phyloP scores from a whole-genome alignment of 768 basidiomycete genomes.

The Galerina marginata region DNA sequence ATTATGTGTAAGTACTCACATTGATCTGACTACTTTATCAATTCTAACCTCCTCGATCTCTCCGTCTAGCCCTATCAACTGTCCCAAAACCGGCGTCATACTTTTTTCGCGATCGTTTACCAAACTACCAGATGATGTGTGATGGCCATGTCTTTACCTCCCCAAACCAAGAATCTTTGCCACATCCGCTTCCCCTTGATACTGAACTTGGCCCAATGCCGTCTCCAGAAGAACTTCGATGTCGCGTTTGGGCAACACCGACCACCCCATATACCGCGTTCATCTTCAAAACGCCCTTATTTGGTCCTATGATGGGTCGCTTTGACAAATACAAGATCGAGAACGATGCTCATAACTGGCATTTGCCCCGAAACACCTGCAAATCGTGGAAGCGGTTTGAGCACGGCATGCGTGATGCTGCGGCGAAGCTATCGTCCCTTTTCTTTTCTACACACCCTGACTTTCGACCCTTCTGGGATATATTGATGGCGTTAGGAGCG shows the following conservation, averaged over 20 bases:
- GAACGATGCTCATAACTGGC: slow-evolving; percentile 5
- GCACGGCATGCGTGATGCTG: background rate
- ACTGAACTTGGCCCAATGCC: background rate
- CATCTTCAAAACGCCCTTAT: background rate
- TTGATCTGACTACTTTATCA: too few relatives aligned
- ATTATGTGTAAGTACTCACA: too few relatives aligned
- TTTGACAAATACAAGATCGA: background rate
- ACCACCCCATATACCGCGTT: background rate
- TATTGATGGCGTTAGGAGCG: too few relatives aligned
- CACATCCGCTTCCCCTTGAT: background rate
- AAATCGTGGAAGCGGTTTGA: slow-evolving; percentile 17
- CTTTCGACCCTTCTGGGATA: background rate
- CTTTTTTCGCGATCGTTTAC: too few relatives aligned
- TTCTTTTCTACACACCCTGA: background rate
- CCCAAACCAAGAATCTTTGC: background rate
- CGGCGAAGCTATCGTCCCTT: background rate
- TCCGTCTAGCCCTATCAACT: too few relatives aligned
- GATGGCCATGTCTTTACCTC: background rate
- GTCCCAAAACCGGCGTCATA: too few relatives aligned
- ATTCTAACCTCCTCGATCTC: too few relatives aligned
- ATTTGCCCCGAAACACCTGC: slow-evolving; percentile 4
- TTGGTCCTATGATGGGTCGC: background rate
- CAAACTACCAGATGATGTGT: too few relatives aligned
- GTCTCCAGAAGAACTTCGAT: background rate
- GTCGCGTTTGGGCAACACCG: background rate